Evolutionary conservation across 2,329 filamentous ascomycete species (phyloP).

Genomic region (Aspergillus eucalypticola): DNA sequence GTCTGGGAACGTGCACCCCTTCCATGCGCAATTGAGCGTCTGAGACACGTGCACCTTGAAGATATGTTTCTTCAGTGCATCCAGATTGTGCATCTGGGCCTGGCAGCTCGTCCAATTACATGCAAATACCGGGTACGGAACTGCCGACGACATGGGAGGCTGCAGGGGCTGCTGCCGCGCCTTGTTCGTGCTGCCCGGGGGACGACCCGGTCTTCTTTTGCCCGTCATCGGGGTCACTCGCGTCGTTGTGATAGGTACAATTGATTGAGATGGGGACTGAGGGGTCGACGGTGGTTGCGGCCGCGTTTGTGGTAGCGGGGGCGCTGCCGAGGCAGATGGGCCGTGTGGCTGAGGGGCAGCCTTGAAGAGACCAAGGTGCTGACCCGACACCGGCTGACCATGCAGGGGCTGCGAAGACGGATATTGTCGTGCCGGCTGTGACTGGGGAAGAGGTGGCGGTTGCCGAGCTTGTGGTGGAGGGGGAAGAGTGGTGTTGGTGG

Average conservation of each 20-base stretch:
- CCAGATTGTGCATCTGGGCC: conserved; percentile 62
- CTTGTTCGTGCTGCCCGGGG: conserved; percentile 14
- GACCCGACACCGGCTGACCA: background rate
- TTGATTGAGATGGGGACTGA: background rate
- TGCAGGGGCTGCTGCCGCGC: conserved; percentile 16
- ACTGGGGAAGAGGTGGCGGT: background rate
- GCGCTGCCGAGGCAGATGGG: background rate
- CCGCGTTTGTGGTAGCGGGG: background rate
- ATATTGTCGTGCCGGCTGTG: background rate
- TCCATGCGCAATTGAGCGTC: conserved; percentile 30
- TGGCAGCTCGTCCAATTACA: conserved; percentile 61
- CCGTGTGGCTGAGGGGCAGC: background rate
- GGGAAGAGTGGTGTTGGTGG: background rate
- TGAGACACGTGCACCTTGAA: conserved; percentile 54
- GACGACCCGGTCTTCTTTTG: conserved; percentile 22
- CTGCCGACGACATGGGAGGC: conserved; percentile 15
- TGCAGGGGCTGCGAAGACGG: background rate
- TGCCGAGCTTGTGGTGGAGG: conserved; percentile 1
- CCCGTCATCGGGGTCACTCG: conserved; percentile 14
- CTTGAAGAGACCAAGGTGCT: background rate
- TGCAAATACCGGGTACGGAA: conserved; percentile 48
- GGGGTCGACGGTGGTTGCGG: background rate
- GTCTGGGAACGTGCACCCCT: conserved; percentile 23
- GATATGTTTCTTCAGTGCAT: conserved; percentile 60
- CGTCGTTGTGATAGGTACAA: conserved; percentile 5